These are phyloP conservation scores for Penicillium sp. DNA, from an alignment of 2,329 filamentous ascomycete species.

Conservation along the genomic window DNA sequence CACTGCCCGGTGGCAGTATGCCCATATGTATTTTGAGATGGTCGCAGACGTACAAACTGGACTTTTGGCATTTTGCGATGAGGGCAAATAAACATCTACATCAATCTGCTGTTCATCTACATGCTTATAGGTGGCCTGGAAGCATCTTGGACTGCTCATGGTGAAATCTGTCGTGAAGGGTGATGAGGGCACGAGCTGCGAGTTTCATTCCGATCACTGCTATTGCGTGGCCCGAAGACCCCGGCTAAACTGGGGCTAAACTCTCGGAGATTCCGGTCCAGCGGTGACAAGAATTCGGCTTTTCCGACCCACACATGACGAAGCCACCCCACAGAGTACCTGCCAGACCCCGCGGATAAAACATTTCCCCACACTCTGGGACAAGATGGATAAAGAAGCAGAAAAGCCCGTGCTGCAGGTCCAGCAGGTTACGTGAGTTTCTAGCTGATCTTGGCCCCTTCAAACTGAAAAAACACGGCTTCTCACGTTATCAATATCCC, in stretches of 20 bases:
- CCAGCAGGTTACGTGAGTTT: not conserved
- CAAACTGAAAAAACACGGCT: not conserved
- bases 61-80: not conserved
- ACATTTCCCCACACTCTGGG: not conserved
- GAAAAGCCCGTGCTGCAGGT: not conserved
- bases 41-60: not conserved
- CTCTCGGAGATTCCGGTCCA: not conserved
- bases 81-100: not conserved
- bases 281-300: not conserved
- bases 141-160: not conserved
- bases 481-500: not conserved
- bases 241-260: not conserved
- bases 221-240: not conserved
- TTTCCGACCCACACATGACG: not conserved
- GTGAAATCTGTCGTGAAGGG: not conserved
- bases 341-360: not conserved
- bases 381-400: not conserved
- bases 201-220: not conserved
- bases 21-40: not conserved
- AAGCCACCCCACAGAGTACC: too few species aligned
- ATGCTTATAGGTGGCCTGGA: not conserved
- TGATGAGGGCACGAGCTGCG: not conserved
- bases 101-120: not conserved
- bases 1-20: not conserved
- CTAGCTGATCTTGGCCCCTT: not conserved